Evolutionary conservation across 805 yeast genomes (phyloP), one percentile per base, ranked within the genome.

Genomic region (Kuraishia piskuri): DNA sequence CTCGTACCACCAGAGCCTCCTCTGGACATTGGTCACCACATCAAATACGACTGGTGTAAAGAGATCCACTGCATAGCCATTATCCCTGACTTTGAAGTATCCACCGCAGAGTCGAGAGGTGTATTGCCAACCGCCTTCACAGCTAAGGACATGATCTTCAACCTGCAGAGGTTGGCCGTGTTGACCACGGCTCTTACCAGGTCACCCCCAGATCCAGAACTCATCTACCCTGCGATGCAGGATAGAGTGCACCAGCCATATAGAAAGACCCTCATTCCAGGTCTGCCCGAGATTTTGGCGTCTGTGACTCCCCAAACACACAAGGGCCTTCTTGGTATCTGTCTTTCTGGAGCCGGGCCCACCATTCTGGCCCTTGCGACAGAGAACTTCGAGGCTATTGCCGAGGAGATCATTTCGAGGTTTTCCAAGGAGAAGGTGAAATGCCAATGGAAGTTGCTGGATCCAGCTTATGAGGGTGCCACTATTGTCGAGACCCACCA

Each of bases 291-390:
- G 57, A 89, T 94, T 50, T 76, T 94, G 60, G 74, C 82, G 6
- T 77, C 86, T 14, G 84, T 94, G 51, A 88, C 95, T 0, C 96
- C 98, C 47, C 76, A 79, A 48, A 75, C 88, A 5, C 88, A 88
- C 66, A 85, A 86, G 1, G 97, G 97, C 2, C 76, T 91, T 50
- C 76, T 94, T 55, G 99, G 99, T 52, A 89, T 94, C 61, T 94
- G 99, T 67, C 76, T 94, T 55, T 87, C 96, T 24, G 99, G 99
- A 52, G 99, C 99, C 6, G 99, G 99, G 8, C 99, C 99, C 54
- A 94, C 99, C 7, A 91, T 94, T 54, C 74, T 94, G 58, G 96
- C 96, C 46, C 77, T 94, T 57, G 98, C 99, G 3, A 90, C 97
- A 3, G 85, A 80, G 20, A 88, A 89, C 67, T 94, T 83, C 61